A percentile compares a stretch with the other conserved stretches of the same genome.
These are phyloP conservation scores for Pleurotus pulmonarius DNA, from an alignment of 768 basidiomycete species.

Conservation along the genomic window DNA sequence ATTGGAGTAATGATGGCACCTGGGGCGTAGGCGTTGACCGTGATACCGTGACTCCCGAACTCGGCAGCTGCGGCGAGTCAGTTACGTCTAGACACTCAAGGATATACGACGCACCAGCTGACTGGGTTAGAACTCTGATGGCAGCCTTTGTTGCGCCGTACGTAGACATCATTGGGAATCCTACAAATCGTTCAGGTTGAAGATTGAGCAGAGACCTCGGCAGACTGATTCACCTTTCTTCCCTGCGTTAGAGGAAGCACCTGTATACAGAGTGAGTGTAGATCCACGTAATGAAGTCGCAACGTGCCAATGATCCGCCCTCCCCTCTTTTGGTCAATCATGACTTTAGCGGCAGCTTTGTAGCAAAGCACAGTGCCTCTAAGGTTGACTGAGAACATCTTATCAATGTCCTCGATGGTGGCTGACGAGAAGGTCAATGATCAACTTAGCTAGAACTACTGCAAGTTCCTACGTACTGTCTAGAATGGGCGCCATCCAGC, in stretches of 20 bases:
- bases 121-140: conserved; percentile 8
- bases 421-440: background rate
- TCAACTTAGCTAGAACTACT: background rate
- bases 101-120: conserved; percentile 1
- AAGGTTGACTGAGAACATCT: conserved; percentile 23
- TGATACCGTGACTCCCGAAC: conserved; percentile 22
- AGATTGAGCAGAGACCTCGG: background rate
- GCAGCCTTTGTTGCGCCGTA: conserved; percentile 14
- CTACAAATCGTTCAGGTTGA: background rate
- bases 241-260: conserved; percentile 9
- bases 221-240: conserved; percentile 4
- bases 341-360: conserved; percentile 26
- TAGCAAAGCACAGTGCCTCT: conserved; percentile 29
- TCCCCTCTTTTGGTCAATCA: conserved; percentile 31
- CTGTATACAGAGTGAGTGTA: background rate
- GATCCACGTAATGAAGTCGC: background rate
- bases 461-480: background rate
- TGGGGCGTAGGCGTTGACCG: conserved; percentile 31
- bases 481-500: background rate
- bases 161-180: background rate
- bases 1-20: conserved; percentile 21
- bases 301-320: conserved; percentile 28
- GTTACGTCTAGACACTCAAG: background rate
- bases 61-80: conserved; percentile 14
- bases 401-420: conserved; percentile 19